phyloP scores from a whole-genome alignment of 2,329 filamentous ascomycete genomes.

The Fusarium torulosum region DNA sequence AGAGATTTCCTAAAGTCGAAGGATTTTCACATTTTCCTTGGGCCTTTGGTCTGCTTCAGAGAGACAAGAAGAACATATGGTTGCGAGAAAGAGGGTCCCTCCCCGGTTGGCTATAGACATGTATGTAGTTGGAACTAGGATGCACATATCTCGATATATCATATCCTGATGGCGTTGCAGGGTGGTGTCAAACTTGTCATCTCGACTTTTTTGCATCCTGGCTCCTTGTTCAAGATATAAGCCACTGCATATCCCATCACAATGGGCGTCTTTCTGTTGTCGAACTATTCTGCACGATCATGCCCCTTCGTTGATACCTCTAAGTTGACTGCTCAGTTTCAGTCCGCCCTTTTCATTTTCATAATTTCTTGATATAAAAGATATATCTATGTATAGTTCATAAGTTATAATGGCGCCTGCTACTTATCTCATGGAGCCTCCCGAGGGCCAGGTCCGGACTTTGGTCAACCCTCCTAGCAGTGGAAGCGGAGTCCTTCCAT shows the following conservation, averaged over 20 bases:
- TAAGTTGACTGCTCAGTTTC: constrained; percentile 8
- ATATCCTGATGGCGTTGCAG: no score
- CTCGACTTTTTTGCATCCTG: constrained; percentile 13
- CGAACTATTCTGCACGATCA: constrained; percentile 14
- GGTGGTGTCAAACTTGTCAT: constrained; percentile 17
- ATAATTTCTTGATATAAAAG: no score
- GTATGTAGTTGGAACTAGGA: no score
- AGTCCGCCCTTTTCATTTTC: background rate
- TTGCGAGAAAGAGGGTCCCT: no score
- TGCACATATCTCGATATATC: no score
- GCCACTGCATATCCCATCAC: constrained; percentile 22
- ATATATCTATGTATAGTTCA: no score
- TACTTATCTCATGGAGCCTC: constrained; percentile 59
- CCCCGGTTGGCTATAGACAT: no score
- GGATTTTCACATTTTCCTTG: constrained; percentile 14
- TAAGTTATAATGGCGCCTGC: constrained; percentile 66
- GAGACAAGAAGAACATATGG: no score
- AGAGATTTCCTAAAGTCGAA: constrained; percentile 31
- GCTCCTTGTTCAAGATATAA: constrained; percentile 36
- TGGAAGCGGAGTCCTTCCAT: constrained; percentile 40
- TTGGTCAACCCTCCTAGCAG: constrained; percentile 41
- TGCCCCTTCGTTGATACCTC: constrained; percentile 9
- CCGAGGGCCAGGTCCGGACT: constrained; percentile 43
- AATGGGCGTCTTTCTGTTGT: background rate
- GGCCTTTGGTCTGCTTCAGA: background rate